Evolutionary conservation across 2,329 filamentous ascomycete genomes (phyloP).

Genomic region (Beauveria sp.): DNA sequence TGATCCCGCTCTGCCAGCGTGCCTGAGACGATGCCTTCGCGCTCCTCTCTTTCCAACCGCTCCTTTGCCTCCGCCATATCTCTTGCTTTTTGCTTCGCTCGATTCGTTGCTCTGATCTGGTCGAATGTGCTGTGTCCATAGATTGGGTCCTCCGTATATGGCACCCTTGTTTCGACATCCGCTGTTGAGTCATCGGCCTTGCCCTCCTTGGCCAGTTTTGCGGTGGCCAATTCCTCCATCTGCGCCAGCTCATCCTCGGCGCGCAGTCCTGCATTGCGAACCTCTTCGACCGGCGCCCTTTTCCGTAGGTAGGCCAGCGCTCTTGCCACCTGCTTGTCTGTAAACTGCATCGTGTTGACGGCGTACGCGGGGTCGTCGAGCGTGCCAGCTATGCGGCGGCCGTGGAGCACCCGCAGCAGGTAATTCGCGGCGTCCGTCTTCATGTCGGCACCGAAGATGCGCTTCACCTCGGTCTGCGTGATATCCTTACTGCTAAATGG

Average conservation of each 20-base stretch:
- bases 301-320: conserved; percentile 50
- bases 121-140: conserved; percentile 54
- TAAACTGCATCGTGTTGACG: conserved; percentile 39
- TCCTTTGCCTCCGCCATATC: conserved; percentile 8
- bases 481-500: conserved; percentile 45
- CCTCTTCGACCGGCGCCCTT: conserved; percentile 49
- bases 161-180: conserved; percentile 15
- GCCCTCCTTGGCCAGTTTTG: conserved; percentile 16
- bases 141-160: conserved; percentile 35
- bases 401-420: conserved; percentile 52
- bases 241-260: conserved; percentile 55
- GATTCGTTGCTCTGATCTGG: conserved; percentile 45
- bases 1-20: conserved; percentile 29
- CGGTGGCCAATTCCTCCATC: conserved; percentile 34
- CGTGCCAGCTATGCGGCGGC: conserved; percentile 55
- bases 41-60: conserved; percentile 27
- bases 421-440: conserved; percentile 39
- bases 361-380: conserved; percentile 49
- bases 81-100: conserved; percentile 30
- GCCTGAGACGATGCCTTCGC: conserved; percentile 28
- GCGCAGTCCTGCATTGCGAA: conserved; percentile 51
- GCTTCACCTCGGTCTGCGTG: conserved; percentile 35
- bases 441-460: conserved; percentile 44
- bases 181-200: conserved; percentile 18
- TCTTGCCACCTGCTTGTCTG: conserved; percentile 31